A percentile compares a stretch with the other conserved stretches of the same genome.
phyloP scores from a whole-genome alignment of 192 early-diverging fungal genomes.

The Coemansia sp. region DNA sequence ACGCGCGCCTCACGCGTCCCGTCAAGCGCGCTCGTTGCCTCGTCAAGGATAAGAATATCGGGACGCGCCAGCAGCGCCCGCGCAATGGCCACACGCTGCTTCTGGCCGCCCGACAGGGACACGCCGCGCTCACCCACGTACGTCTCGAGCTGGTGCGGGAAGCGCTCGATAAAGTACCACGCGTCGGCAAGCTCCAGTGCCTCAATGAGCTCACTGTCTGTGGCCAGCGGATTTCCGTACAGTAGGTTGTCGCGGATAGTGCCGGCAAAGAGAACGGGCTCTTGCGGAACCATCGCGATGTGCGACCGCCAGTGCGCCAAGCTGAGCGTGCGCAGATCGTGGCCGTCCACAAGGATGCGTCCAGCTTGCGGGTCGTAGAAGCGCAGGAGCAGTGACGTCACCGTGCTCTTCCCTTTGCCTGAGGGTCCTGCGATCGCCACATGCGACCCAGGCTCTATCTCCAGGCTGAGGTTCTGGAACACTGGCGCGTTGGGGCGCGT shows the following conservation, averaged over 20 bases:
- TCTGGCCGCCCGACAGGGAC: slow-evolving; percentile 63
- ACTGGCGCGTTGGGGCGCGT: slow-evolving; percentile 58
- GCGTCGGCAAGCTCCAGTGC: slow-evolving; percentile 52
- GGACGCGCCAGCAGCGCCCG: slow-evolving; percentile 78
- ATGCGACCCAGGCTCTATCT: slow-evolving; percentile 57
- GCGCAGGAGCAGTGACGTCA: slow-evolving; percentile 64
- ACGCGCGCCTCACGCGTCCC: slow-evolving; percentile 66
- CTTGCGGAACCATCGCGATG: slow-evolving; percentile 69
- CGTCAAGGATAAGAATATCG: slow-evolving; percentile 71
- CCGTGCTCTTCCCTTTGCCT: slow-evolving; percentile 69
- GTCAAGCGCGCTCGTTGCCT: slow-evolving; percentile 77
- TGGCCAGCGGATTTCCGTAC: slow-evolving; percentile 63
- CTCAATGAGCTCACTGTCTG: slow-evolving; percentile 65
- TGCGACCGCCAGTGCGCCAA: slow-evolving; percentile 62
- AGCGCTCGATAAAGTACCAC: slow-evolving; percentile 66
- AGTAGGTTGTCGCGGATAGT: slow-evolving; percentile 71
- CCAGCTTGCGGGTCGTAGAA: slow-evolving; percentile 69
- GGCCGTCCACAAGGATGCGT: slow-evolving; percentile 59
- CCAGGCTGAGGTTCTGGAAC: slow-evolving; percentile 57
- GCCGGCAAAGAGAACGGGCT: slow-evolving; percentile 69
- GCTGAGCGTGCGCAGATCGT: slow-evolving; percentile 57
- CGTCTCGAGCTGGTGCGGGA: slow-evolving; percentile 80
- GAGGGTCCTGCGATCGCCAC: slow-evolving; percentile 57
- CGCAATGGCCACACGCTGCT: slow-evolving; percentile 71
- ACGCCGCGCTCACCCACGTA: slow-evolving; percentile 84